These are phyloP conservation scores for Arabidopsis thaliana DNA, from an alignment of 345 rosid genomes.

Conservation along the genomic window TAIR10.1 NC_003071.7:18377001-18377500, in stretches of 20 bases:
- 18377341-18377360: not conserved
- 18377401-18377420: constrained; percentile 54
- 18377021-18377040: constrained; percentile 7
- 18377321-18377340: not conserved
- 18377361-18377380: constrained; percentile 15
- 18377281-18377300: not conserved
- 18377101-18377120: constrained; percentile 25
- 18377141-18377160: constrained; percentile 9
- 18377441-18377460: constrained; percentile 51
- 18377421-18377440: constrained; percentile 48
- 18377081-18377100: not conserved
- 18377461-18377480: constrained; percentile 74
- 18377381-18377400: constrained; percentile 28
- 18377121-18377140: constrained; percentile 21
- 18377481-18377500: constrained; percentile 60
- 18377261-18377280: not conserved
- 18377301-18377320: not conserved
- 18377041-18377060: constrained; percentile 3
- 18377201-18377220: not conserved
- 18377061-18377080: not conserved
- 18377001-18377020: not conserved
- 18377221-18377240: not conserved
- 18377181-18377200: not conserved
- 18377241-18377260: not conserved
- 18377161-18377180: not conserved